Evolutionary conservation across 768 basidiomycete species (phyloP), one percentile per base, ranked within the genome.

Genomic region (Tylopilus balloui): DNA sequence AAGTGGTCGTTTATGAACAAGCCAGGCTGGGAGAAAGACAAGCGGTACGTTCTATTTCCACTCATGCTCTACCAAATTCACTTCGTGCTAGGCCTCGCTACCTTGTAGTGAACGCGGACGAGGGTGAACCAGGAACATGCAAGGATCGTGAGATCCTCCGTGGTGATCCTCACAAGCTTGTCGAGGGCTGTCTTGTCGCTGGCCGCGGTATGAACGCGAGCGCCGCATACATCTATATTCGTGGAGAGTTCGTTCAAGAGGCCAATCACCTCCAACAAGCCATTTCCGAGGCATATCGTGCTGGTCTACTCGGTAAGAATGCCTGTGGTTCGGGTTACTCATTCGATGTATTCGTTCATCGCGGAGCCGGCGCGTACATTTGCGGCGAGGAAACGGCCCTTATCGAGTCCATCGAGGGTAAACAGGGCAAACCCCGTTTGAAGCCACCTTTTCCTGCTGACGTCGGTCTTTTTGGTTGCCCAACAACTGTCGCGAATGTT

Each of bases 1-100:
- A 97, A 98, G 67, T 97, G 94, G 94, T 88, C 86, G 62, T 93
- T 92, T 68, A 95, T 98, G 95, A 98, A 99, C 78, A 99, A 98
- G 71, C 94, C 93, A n/a, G 84, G 85, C 23, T 97, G 95, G 95
- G 83, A 98, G 74, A 86, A 89, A 65, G 95, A 97, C 63, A 83
- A 82, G 57, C 76, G 91, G 86, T 89, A 72, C 58, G 38, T 34
- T 42, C 29, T 44, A 23, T 39, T 4, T 19, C 38, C 35, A 13
- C n/a, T 46, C 9, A 0, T 17, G 11, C 21, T 47, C 31, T 31
- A 23, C 27, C 24, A 17, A 20, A n/a, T 41, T 56, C 28, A 35
- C 27, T 36, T n/a, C 28, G n/a, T 21, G 12, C 23, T 44, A 88
- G 93, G 44, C 95, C 94, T 4, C 84, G 95, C 20, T 98, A 98